Base-by-base conservation (phyloP, 2,329 filamentous ascomycete species). In the Hypoxylon sp. region DNA sequence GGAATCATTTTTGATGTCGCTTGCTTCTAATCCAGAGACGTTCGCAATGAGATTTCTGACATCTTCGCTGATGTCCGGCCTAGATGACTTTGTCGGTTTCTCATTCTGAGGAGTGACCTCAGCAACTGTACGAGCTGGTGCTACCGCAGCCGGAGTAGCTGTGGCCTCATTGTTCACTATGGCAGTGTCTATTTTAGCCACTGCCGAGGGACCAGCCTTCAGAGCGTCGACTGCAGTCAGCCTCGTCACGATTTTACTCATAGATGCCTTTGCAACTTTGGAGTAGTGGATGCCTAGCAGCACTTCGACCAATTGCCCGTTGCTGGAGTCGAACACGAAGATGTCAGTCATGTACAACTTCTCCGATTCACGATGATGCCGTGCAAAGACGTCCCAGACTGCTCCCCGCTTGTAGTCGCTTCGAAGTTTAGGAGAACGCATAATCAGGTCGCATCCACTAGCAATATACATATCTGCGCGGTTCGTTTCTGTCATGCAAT, bases 261-360 rank as follows among this genome's bases (percentile, higher is more conserved):
- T 76, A 6, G 71, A 56, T 2, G 55, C 30, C 59, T 75, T 78
- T 0, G 75, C 2, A 0, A 81, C 74, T 28, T 71, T 72, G 2
- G 41, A 49, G 59, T 78, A 81, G 5, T 66, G 55, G 25, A 81
- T 67, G 1, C 80, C 80, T 3, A 80, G 55, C 4, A 82, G 76
- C 5, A 75, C 73, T 55, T 80, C 80, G 0, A 70, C 57, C 21
- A 82, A 65, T 2, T 43, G 7, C 0, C 79, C 78, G 4, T 64
- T 71, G 0, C n/a, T 21, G 1, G 75, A 51, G 48, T 81, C 74
- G 57, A 80, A 81, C 3, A 77, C 72, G 52, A 80, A 81, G 2
- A 81, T 60, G 52, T 82, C 80, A 2, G 68, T 78, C 9, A 76
- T 14, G 59, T 68, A 79, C 0, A 30, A 51, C 28, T 73, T 73